Conservation (phyloP, 345 rosid genomes). For the Salix arbutifolia region DNA sequence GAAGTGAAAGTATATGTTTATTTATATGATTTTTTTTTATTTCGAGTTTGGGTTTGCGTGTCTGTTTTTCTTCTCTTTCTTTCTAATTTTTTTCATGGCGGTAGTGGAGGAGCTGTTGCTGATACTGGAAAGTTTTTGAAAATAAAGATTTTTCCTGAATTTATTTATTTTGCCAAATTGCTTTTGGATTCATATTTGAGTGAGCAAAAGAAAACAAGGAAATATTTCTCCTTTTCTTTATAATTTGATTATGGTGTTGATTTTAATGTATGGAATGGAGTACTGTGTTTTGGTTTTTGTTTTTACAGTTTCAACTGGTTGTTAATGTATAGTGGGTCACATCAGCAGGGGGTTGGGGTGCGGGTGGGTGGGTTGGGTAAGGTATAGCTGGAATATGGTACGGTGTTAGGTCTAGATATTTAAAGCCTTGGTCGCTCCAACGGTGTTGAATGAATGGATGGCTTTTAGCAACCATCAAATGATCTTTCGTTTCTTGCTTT, state of each 20-base stretch:
- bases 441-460: conserved; percentile 17
- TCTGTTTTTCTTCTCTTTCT: background rate
- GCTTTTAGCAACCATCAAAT: conserved; percentile 12
- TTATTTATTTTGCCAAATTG: conserved; percentile 11
- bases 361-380: background rate
- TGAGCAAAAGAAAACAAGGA: too few relatives aligned
- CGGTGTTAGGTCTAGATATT: conserved; percentile 47
- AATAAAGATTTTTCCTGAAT: conserved; percentile 16
- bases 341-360: conserved; percentile 73
- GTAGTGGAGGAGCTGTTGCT: conserved; percentile 17
- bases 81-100: conserved; percentile 13
- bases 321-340: conserved; percentile 94
- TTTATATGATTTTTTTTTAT: background rate
- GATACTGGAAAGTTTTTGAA: conserved; percentile 17
- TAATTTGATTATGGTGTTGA: background rate
- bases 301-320: conserved; percentile 63
- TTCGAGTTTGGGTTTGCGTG: background rate
- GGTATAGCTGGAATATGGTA: conserved; percentile 35
- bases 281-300: conserved; percentile 1
- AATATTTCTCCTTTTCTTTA: conserved; percentile 4
- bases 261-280: background rate
- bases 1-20: background rate
- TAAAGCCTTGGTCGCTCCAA: conserved; percentile 50
- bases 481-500: background rate
- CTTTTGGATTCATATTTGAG: conserved; percentile 7